Evolutionary conservation across 805 yeast genomes (phyloP).

Genomic region (Candida nanaspora): DNA sequence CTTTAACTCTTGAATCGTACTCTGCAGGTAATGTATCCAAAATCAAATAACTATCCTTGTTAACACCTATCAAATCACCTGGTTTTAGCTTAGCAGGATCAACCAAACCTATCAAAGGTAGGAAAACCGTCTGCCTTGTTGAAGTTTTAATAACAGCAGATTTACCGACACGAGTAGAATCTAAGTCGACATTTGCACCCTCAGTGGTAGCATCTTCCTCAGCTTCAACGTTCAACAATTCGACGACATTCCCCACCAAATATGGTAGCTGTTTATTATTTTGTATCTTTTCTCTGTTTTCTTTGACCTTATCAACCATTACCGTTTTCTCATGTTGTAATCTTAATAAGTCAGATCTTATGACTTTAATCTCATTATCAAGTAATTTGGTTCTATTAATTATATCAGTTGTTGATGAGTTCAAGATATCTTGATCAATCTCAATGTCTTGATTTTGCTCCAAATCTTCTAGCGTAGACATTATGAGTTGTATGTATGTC

Average conservation of each 20-base stretch:
- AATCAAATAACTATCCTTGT: constrained; percentile 90
- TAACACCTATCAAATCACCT: constrained; percentile 96
- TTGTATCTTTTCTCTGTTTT: constrained; percentile 91
- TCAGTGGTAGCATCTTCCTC: constrained; percentile 79
- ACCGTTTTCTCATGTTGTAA: constrained; percentile 87
- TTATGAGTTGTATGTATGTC: constrained; percentile 24
- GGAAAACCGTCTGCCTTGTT: constrained; percentile 93
- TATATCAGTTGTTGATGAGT: constrained; percentile 74
- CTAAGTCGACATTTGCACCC: constrained; percentile 92
- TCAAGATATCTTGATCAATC: constrained; percentile 75
- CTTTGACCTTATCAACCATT: constrained; percentile 90
- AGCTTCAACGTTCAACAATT: constrained; percentile 79
- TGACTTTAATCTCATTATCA: constrained; percentile 92
- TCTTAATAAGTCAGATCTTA: constrained; percentile 87
- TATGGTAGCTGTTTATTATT: constrained; percentile 95
- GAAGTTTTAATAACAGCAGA: constrained; percentile 98
- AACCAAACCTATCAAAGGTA: constrained; percentile 93
- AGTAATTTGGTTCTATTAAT: constrained; percentile 78
- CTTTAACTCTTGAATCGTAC: constrained; percentile 95
- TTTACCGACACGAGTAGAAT: constrained; percentile 85
- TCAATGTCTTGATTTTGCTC: constrained; percentile 51
- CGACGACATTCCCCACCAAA: constrained; percentile 94
- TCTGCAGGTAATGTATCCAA: constrained; percentile 95
- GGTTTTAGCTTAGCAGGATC: constrained; percentile 90
- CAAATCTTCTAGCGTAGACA: constrained; percentile 84